These are phyloP conservation scores for Sphaerostilbella broomeana DNA, from an alignment of 2,329 filamentous ascomycete species.

Conservation along the genomic window DNA sequence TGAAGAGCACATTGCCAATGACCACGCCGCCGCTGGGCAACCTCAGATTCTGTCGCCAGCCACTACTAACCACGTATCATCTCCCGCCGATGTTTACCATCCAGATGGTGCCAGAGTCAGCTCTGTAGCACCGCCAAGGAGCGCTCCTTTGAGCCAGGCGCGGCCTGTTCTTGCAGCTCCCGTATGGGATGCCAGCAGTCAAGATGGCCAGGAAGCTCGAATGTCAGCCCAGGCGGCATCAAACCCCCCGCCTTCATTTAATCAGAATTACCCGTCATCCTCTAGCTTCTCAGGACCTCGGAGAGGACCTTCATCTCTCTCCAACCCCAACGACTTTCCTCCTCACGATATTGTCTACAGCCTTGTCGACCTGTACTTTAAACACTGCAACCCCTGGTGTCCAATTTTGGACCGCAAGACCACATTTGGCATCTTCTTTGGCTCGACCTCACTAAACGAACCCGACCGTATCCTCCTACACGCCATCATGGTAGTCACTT, in stretches of 20 bases:
- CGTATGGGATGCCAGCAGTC: conserved; percentile 5
- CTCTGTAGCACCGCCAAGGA: conserved; percentile 8
- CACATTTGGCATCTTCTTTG: conserved; percentile 34
- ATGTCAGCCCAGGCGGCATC: neutral
- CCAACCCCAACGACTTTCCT: conserved; percentile 44
- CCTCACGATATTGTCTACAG: conserved; percentile 55
- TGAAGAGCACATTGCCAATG: conserved; percentile 35
- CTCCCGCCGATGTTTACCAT: conserved; percentile 24
- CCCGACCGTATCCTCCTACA: conserved; percentile 35
- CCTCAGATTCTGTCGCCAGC: conserved; percentile 26
- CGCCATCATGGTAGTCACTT: conserved; percentile 38
- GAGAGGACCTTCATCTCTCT: conserved; percentile 23
- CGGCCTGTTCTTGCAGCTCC: conserved; percentile 7
- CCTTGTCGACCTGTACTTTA: conserved; percentile 56
- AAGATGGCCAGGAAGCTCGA: conserved; percentile 6
- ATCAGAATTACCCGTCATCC: conserved; percentile 6
- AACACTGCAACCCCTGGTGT: conserved; percentile 57
- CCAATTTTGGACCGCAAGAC: conserved; percentile 39
- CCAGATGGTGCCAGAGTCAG: conserved; percentile 3
- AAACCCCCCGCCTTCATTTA: conserved; percentile 1
- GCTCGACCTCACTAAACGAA: conserved; percentile 33
- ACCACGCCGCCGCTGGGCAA: conserved; percentile 21
- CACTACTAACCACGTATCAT: conserved; percentile 29
- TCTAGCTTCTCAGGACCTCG: conserved; percentile 10
- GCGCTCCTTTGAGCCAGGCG: conserved; percentile 3